These are phyloP conservation scores for Quercus suber DNA, from an alignment of 306 rosid species.

Conservation along the genomic window DNA sequence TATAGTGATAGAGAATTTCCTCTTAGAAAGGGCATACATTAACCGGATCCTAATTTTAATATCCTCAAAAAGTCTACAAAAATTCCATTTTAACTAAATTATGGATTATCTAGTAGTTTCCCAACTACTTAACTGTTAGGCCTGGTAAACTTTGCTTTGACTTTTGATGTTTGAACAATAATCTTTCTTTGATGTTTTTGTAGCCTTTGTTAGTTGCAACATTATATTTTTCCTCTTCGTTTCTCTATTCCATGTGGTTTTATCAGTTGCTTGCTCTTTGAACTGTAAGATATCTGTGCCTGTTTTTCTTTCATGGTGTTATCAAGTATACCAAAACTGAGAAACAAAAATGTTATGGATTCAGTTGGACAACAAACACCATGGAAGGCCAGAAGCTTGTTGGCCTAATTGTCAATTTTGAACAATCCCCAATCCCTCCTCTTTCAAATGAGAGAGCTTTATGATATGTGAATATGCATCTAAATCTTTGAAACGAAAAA, in stretches of 20 bases:
- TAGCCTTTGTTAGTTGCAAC: not conserved
- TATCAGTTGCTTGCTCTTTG: too few relatives aligned
- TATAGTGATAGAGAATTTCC: too few relatives aligned
- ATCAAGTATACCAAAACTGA: not conserved
- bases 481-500: not conserved
- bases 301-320: not conserved
- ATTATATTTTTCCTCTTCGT: not conserved
- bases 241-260: not conserved
- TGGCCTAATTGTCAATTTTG: not conserved
- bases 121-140: not conserved
- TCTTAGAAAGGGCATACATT: not conserved
- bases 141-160: not conserved
- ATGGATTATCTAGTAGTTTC: not conserved
- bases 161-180: not conserved
- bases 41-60: not conserved
- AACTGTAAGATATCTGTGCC: not conserved
- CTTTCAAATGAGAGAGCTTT: not conserved
- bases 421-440: not conserved
- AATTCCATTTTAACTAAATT: slow-evolving; percentile 1
- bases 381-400: too few relatives aligned
- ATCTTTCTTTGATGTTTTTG: not conserved
- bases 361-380: not conserved
- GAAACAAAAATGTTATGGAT: not conserved
- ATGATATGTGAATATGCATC: not conserved
- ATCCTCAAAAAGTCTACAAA: not conserved